Evolutionary conservation across 768 basidiomycete genomes (phyloP), one percentile per base, ranked within the genome.

Genomic region (Daedaleopsis sinensis): DNA sequence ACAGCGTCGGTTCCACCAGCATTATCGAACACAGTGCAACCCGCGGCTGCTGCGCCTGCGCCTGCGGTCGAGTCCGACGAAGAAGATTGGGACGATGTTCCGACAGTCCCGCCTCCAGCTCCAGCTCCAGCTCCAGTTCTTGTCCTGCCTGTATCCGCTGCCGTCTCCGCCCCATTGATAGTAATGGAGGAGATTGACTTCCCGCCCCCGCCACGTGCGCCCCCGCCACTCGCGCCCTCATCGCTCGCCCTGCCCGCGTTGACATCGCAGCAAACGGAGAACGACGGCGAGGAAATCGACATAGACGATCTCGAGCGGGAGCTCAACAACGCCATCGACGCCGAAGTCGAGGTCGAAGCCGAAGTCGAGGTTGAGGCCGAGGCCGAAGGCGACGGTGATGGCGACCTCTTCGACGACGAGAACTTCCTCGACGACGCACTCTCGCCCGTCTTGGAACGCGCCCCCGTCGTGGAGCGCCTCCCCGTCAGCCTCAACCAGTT

Each of bases 111-210:
- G 27, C 39, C 39, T 7, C 36, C 63, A 3, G 42, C 62, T 9
- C 12, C 64, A 3, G 51, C 52, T 9, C 32, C 67, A 23, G 43
- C 64, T 32, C 27, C 27, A 23, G 43, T 62, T 32, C 27, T 7
- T 32, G 27, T 32, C 7, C 4, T 7, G 4, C 27, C 27, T 32
- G 7, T 32, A 3, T 32, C 27, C 7, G 27, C 27, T 13, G 23
- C 58, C 43, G 52, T 57, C n/a, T 65, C 65, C 35, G 36, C 38
- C 32, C 47, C 47, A 4, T 11, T 24, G 9, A 70, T 72, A 61
- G 61, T 60, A n/a, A 72, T 72, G 70, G 70, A 69, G 53, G 71
- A 70, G 57, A 69, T 70, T 42, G 64, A 67, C 39, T 53, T 52
- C 55, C 11, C 61, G 62, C 49, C 42, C 42, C 38, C 67, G 49